Evolutionary conservation across 1,284 basidiomycete genomes (phyloP), one percentile per base, ranked within the genome.

Genomic region (Marasmius oreades): DNA sequence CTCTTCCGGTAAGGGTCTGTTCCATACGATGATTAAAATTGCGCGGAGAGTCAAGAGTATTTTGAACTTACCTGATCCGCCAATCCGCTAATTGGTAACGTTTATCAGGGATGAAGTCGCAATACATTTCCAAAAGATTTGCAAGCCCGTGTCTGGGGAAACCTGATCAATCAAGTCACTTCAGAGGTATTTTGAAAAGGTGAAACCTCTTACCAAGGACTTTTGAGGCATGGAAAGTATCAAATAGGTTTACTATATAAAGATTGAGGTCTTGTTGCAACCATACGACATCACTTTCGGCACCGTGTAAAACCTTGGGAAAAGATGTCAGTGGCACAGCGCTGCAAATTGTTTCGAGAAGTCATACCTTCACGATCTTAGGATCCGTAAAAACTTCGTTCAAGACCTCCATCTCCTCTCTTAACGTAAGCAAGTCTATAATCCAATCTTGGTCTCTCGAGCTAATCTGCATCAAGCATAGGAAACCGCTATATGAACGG

Each of bases 61-160:
- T 45, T 7, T 11, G 11, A n/a, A 64, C 78, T 23, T 56, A 88
- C 88, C 91, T 82, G 64, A 98, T 93, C 24, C 96, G 85, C 96
- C 96, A 99, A 70, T 99, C 96, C 10, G 96, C 96, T 16, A 95
- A 77, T 69, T 98, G 96, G 68, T 95, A 98, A 20, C 92, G 84
- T 73, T 99, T 99, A 75, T 99, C 96, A 0, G 96, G 85, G n/a
- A 82, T 81, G 66, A 95, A 95, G 65, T 92, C 85, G 67, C 92
- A 95, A 67, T 94, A 98, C 73, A 90, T 88, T 64, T 88, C 83
- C n/a, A 99, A 80, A 10, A 99, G 78, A 46, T 86, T 83, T 0
- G 91, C 91, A 8, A 99, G 84, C 1, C 89, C 88, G 64, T 94
- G 90, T 47, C 87, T 81, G 0, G 90, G 88, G 65, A 95, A 92